A percentile compares a stretch with the other conserved stretches of the same genome.
These are phyloP conservation scores for Heliamphora pulchella DNA, from an alignment of 179 eudicot species.

Conservation along the genomic window DNA sequence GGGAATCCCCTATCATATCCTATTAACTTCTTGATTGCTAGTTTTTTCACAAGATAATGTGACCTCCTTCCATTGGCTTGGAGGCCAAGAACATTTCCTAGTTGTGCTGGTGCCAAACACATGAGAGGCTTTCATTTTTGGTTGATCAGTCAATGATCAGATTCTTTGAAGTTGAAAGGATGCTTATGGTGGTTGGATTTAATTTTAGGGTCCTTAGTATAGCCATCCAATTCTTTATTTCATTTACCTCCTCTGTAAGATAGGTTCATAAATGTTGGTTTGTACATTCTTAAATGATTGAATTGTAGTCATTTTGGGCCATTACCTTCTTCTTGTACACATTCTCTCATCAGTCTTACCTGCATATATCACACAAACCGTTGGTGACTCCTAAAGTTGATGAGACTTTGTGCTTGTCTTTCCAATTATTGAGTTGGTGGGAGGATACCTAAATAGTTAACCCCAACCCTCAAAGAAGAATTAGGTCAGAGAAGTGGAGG, in stretches of 20 bases:
- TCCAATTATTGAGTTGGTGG: too few relatives aligned
- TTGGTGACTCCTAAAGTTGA: too few relatives aligned
- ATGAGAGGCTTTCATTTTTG: not conserved
- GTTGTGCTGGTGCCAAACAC: not conserved
- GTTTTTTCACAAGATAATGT: not conserved
- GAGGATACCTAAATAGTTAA: too few relatives aligned
- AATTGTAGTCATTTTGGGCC: not conserved
- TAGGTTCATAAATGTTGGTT: not conserved
- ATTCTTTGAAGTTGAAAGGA: not conserved
- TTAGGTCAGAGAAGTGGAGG: too few relatives aligned
- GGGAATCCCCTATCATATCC: not conserved
- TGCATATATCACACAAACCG: too few relatives aligned
- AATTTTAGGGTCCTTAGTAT: too few relatives aligned
- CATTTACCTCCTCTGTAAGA: not conserved
- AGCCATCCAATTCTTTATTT: not conserved
- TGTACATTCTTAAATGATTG: not conserved
- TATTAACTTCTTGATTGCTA: not conserved
- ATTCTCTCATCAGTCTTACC: not conserved
- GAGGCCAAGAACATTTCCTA: not conserved
- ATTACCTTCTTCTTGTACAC: too few relatives aligned
- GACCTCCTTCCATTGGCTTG: not conserved
- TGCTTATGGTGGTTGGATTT: conserved; percentile 3
- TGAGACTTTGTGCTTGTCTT: too few relatives aligned
- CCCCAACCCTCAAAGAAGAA: too few relatives aligned
- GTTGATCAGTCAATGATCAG: not conserved